A percentile compares a stretch with the other conserved stretches of the same genome.
Evolutionary conservation across 2,329 filamentous ascomycete genomes (phyloP).

Genomic region (Trichoderma arundinaceum): DNA sequence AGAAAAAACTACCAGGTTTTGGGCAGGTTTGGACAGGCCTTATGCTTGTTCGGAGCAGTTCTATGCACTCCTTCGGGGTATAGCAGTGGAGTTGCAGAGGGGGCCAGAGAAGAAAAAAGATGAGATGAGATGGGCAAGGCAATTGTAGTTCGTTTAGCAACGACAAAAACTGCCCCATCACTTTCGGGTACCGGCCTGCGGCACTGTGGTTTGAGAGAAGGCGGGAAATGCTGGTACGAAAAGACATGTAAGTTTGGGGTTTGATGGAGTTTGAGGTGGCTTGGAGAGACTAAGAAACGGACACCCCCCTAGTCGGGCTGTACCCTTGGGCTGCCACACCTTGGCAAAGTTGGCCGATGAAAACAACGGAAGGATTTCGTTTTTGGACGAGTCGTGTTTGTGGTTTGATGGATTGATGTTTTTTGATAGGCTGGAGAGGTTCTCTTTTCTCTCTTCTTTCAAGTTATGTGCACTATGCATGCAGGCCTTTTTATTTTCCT

Average conservation of each 20-base stretch:
- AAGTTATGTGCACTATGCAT: no score
- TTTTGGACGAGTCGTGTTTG: background rate
- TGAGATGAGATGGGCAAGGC: background rate
- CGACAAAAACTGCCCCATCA: background rate
- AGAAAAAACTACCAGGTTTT: background rate
- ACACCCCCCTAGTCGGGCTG: conserved; percentile 1
- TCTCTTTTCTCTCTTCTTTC: no score
- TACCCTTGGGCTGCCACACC: conserved; percentile 28
- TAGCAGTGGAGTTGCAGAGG: conserved; percentile 6
- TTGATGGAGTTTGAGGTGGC: background rate
- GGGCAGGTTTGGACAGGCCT: background rate
- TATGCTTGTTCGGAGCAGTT: background rate
- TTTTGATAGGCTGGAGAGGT: background rate
- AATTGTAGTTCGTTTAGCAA: background rate
- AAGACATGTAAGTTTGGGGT: background rate
- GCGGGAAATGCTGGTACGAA: background rate
- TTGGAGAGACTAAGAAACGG: conserved; percentile 7
- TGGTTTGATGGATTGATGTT: background rate
- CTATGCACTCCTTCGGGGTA: conserved; percentile 3
- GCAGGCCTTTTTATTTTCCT: no score
- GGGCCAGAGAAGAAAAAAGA: background rate
- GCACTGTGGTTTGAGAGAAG: background rate
- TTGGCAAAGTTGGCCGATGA: conserved; percentile 17
- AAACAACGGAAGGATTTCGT: background rate
- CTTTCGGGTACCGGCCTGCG: background rate